Evolutionary conservation across 192 early-diverging fungal genomes (phyloP), one percentile per base, ranked within the genome.

Genomic region (Diversispora epigaea): DNA sequence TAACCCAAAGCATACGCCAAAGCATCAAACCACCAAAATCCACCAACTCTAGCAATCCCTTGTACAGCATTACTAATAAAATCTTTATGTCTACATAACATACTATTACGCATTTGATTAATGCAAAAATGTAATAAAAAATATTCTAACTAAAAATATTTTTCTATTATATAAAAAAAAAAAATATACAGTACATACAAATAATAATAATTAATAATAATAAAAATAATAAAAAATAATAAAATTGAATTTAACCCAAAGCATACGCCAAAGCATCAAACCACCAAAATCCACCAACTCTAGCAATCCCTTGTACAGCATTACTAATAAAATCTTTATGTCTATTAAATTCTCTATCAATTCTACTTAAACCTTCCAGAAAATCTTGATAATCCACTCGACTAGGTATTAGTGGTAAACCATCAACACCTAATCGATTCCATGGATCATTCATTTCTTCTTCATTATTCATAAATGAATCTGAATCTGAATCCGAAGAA

Each of bases 21-120:
- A 21, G 70, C 50, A 58, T 72, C 70, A 58, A 72, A 72, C 70
- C 70, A 72, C 70, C 70, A 72, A 58, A 72, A 72, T 15, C 72
- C 72, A 46, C 72, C 46, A 25, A 50, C 60, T 58, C 60, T 22
- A 46, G 44, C 72, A 50, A 74, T 74, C 15, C 6, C 44, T 19
- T 63, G 41, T n/a, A 74, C 60, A 45, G 61, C 61, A 62, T 32
- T 74, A 62, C 41, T 50, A 22, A 74, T 57, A 74, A 74, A 74
- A 1, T 74, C 72, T 74, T 63, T 74, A 49, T 74, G 58, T 46
- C 72, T 60, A 58, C n/a, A n/a, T n/a, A n/a, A n/a, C 25, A 32
- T 32, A 32, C 25, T 1, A 32, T 32, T 32, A 32, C 25, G 25
- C 25, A n/a, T n/a, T n/a, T n/a, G 25, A 32, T 32, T 32, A 32